Conservation (phyloP, 163 green algal species). For the Scenedesmus sp. region DNA sequence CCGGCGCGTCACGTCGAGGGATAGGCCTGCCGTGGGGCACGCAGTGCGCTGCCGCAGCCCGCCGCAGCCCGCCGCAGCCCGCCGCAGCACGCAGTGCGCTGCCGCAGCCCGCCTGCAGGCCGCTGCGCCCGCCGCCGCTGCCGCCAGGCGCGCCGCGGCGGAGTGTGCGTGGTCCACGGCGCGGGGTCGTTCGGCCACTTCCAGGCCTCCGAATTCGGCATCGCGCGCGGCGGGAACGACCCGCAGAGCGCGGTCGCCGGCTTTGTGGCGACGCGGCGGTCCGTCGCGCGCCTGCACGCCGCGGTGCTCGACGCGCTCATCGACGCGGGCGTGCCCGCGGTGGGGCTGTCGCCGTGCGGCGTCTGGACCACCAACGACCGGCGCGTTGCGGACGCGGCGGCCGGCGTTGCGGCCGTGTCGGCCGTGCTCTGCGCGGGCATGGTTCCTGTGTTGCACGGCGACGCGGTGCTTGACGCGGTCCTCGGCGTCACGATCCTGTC, state of each 20-base stretch:
- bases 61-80: no score
- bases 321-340: slow-evolving; percentile 52
- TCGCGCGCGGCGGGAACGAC: slow-evolving; percentile 52
- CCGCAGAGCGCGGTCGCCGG: slow-evolving; percentile 23
- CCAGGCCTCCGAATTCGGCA: slow-evolving; percentile 48
- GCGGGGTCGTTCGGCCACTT: slow-evolving; percentile 66
- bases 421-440: slow-evolving; percentile 48
- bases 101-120: no score
- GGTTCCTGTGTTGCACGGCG: slow-evolving; percentile 76
- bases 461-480: slow-evolving; percentile 59
- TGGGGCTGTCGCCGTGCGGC: slow-evolving; percentile 62
- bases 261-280: slow-evolving; percentile 57
- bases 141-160: no score
- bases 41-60: no score
- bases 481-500: slow-evolving; percentile 65
- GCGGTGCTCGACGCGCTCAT: slow-evolving; percentile 57
- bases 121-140: no score
- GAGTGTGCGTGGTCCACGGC: slow-evolving; percentile 73
- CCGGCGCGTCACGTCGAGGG: no score
- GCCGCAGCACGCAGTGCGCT: no score
- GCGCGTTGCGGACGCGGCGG: background rate
- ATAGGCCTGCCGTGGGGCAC: no score
- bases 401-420: slow-evolving; percentile 21
- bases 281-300: slow-evolving; percentile 66
- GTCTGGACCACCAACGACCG: slow-evolving; percentile 52